A percentile compares a stretch with the other conserved stretches of the same genome.
phyloP scores from a whole-genome alignment of 2,329 filamentous ascomycete genomes.

The Claviceps digitariae region DNA sequence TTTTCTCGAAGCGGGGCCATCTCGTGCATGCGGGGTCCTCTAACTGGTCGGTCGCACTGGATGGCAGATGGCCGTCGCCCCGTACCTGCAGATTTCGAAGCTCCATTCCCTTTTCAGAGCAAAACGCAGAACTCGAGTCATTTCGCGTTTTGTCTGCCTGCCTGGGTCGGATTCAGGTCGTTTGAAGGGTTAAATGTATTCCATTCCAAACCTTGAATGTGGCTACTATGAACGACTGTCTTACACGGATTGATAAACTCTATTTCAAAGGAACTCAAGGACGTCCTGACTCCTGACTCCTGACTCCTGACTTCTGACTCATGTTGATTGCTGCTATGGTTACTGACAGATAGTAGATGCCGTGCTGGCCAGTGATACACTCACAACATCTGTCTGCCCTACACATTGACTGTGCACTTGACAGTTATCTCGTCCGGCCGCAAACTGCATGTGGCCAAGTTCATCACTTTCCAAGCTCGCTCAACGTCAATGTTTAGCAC shows the following conservation, averaged over 20 bases:
- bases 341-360: background rate
- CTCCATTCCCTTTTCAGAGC: background rate
- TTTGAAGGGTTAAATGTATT: no score
- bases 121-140: background rate
- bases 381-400: background rate
- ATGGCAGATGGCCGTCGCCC: background rate
- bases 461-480: slow-evolving; percentile 64
- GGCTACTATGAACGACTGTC: no score
- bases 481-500: slow-evolving; percentile 68
- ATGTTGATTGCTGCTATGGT: background rate
- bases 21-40: background rate
- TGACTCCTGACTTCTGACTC: background rate
- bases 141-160: no score
- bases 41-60: background rate
- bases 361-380: background rate
- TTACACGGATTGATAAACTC: no score
- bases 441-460: slow-evolving; percentile 9
- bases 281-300: background rate
- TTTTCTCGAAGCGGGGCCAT: background rate
- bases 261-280: no score
- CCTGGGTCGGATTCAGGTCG: no score
- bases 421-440: background rate
- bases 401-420: background rate
- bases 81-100: background rate
- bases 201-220: no score